Base-by-base conservation (phyloP, 148 eudicot species). In the Rhododendron mucronatum region DNA sequence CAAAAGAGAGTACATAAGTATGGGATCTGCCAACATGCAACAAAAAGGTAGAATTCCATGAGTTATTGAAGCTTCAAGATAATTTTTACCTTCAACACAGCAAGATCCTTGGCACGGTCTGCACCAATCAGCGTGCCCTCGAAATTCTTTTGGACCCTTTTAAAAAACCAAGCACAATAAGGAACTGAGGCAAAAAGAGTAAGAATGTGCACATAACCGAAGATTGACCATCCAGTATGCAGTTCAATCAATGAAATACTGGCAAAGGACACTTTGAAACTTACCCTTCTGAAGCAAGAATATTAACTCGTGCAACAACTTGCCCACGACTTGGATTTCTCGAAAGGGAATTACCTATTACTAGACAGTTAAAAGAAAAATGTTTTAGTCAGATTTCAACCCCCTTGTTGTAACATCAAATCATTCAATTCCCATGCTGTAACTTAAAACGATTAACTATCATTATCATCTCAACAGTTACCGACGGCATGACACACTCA, bases 31-130 rank as follows among this genome's bases (percentile, higher is more conserved):
- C 55, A 84, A 76, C n/a, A 35, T 39, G 13, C 37, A 84, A 53
- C 45, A 30, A 71, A 50, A 33, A 28, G 23, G 51, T 26, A 77
- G 65, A 61, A n/a, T 26, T 7, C 10, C 33, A 45, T 16, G 61
- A 7, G 2, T 35, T 12, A 78, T 74, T 48, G 57, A 20, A 67
- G 37, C 5, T n/a, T 28, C 48, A 39, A 83, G 57, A 83, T 83
- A 74, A 80, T 57, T 53, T 57, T 83, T 84, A 97, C 99, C 98
- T 95, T 93, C 90, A 97, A 90, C 69, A 97, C 98, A 89, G 99
- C 99, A 84, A 97, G 98, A 91, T 97, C 99, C 90, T 97, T 97
- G 44, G 98, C 90, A 48, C 99, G 98, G 90, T 97, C 98, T 83
- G 98, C 98, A 90, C 99, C 99, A 86, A 97, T 82, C 86, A 97